Evolutionary conservation across 2,329 filamentous ascomycete genomes (phyloP).

Genomic region (Pseudopyrenochaeta lycopersici): DNA sequence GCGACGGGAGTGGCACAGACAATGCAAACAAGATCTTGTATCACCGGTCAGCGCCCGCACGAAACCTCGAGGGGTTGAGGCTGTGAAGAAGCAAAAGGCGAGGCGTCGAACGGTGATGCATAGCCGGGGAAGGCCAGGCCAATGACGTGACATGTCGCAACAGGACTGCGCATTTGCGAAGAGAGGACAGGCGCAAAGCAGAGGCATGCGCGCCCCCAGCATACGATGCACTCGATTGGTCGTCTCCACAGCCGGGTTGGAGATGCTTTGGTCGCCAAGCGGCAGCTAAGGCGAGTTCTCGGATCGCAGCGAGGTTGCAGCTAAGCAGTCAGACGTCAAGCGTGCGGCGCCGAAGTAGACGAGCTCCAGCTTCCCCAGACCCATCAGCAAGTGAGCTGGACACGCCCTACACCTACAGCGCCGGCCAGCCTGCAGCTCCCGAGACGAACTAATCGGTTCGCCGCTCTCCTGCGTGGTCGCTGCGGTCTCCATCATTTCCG

Average conservation of each 20-base stretch:
- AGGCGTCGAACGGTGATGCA: constrained; percentile 26
- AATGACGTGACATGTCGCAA: constrained; percentile 25
- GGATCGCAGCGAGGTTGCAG: constrained; percentile 18
- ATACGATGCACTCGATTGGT: not conserved
- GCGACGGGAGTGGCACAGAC: constrained; percentile 27
- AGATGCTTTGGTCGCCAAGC: constrained; percentile 7
- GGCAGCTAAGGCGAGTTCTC: constrained; percentile 14
- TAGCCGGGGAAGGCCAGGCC: constrained; percentile 6
- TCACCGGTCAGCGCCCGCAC: constrained; percentile 34
- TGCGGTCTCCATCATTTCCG: constrained; percentile 16
- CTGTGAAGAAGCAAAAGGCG: constrained; percentile 7
- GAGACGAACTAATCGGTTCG: constrained; percentile 13
- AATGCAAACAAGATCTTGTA: constrained; percentile 24
- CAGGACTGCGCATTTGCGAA: constrained; percentile 12
- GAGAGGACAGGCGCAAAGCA: not conserved
- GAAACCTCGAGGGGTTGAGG: constrained; percentile 8
- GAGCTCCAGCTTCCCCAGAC: constrained; percentile 34
- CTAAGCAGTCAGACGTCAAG: constrained; percentile 13
- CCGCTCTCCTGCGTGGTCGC: constrained; percentile 7
- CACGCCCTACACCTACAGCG: constrained; percentile 20
- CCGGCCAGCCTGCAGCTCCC: constrained; percentile 22
- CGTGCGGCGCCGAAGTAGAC: constrained; percentile 15
- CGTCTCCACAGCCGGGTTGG: not conserved
- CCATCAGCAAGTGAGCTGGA: constrained; percentile 18
- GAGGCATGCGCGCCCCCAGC: not conserved